Evolutionary conservation across 2,329 filamentous ascomycete genomes (phyloP).

Genomic region (Apiospora aurea): DNA sequence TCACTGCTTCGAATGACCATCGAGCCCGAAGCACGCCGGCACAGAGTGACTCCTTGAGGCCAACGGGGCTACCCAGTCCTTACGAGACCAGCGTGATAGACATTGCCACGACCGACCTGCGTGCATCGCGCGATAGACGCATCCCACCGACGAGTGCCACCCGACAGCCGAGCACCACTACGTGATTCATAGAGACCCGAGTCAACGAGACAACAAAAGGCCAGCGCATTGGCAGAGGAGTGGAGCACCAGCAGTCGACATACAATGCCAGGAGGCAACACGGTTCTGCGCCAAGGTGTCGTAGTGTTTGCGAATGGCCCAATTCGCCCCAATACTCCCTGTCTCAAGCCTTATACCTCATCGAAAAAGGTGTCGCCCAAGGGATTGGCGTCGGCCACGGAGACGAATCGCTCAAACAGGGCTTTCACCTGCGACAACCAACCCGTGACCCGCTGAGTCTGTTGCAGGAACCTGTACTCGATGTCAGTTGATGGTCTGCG

Average conservation of each 20-base stretch:
- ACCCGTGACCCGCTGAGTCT: not conserved
- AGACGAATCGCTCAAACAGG: no score
- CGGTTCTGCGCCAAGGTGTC: not conserved
- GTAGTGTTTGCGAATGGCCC: not conserved
- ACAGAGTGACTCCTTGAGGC: conserved; percentile 7
- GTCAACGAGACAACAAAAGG: conserved; percentile 6
- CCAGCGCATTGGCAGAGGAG: conserved; percentile 1
- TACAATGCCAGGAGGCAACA: conserved; percentile 3
- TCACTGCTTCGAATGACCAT: no score
- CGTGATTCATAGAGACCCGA: conserved; percentile 5
- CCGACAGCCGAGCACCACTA: not conserved
- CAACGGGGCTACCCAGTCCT: not conserved
- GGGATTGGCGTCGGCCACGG: no score
- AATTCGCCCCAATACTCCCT: not conserved
- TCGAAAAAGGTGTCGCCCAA: not conserved
- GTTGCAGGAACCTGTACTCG: conserved; percentile 18
- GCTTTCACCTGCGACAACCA: no score
- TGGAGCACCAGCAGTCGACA: conserved; percentile 1
- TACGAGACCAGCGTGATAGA: conserved; percentile 5
- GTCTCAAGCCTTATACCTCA: not conserved
- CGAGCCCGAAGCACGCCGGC: no score
- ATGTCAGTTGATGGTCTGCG: not conserved
- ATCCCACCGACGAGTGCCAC: not conserved
- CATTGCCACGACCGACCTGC: not conserved
- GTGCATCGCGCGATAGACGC: no score